Evolutionary conservation across 805 yeast species (phyloP), one percentile per base, ranked within the genome.

Genomic region (Barnettozyma populi): DNA sequence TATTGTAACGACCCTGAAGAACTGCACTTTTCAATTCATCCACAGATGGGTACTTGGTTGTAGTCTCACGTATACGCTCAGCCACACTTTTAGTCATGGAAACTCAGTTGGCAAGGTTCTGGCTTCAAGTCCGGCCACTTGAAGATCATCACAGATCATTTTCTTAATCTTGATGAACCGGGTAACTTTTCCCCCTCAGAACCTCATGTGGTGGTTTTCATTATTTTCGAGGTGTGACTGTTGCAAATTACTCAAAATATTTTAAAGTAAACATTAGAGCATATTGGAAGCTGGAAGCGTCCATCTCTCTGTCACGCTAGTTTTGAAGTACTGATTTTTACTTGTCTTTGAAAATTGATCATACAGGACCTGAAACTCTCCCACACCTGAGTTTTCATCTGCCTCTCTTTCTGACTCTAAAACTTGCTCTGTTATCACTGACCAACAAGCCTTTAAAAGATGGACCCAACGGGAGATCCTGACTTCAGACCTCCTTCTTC

Each of bases 401-500:
- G n/a, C 32, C 4, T 14, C 16, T 11, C n/a, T 29, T 29, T 14
- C 13, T 29, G 16, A 29, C 32, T 11, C 16, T 10, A 34, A 34
- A 34, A n/a, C 19, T 16, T n/a, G 19, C 20, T 34, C 11, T 19
- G 7, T 10, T 34, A 3, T 14, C 39, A 36, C n/a, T 32, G n/a
- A 19, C 9, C 36, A 32, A n/a, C 18, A n/a, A 7, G 11, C 8
- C 7, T 10, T 34, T 13, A 9, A 9, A 16, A 35, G 5, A 90
- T 90, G 98, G 98, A 90, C 64, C 98, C 98, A 20, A 85, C 92
- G 4, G 79, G 84, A 66, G 97, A 90, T 55, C 95, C 96, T 18
- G 82, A 89, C 64, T 90, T 89, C 65, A 80, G 82, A 43, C 96
- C 96, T 10, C 95, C 96, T 0, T 80, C 89, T 14, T 75, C 81